Evolutionary conservation across 2,329 filamentous ascomycete species (phyloP).

Genomic region (Penicillium sp.): DNA sequence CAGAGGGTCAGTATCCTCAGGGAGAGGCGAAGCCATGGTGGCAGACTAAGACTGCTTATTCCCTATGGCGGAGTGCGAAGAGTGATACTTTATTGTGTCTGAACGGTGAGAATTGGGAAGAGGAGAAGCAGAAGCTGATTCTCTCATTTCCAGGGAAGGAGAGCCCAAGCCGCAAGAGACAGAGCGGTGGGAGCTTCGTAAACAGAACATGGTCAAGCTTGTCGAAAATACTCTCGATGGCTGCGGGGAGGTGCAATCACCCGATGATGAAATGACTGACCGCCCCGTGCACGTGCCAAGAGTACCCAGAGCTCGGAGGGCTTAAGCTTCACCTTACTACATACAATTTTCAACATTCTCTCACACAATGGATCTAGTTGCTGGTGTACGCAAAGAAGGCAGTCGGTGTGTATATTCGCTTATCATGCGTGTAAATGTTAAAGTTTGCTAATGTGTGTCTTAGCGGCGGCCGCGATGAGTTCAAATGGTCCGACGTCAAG

Average conservation of each 20-base stretch:
- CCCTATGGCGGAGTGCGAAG: neutral
- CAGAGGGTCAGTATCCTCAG: neutral
- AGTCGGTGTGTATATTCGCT: constrained; percentile 55
- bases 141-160: constrained; percentile 21
- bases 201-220: constrained; percentile 19
- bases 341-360: neutral
- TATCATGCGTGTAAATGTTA: neutral
- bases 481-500: constrained; percentile 95
- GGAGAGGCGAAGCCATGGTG: constrained; percentile 25
- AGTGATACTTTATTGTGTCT: constrained; percentile 5
- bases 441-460: constrained; percentile 11
- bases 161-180: neutral
- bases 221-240: constrained; percentile 1
- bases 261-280: constrained; percentile 17
- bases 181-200: neutral
- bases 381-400: constrained; percentile 86
- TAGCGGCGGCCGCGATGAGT: constrained; percentile 83
- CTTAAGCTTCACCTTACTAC: neutral
- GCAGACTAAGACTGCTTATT: constrained; percentile 10
- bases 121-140: neutral
- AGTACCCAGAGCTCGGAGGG: neutral
- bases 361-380: constrained; percentile 79
- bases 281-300: constrained; percentile 1
- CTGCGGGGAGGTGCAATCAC: constrained; percentile 19
- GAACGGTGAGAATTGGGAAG: neutral